Conservation (phyloP, 176 grass and related monocot genomes). For the Triticum aestivum region DNA sequence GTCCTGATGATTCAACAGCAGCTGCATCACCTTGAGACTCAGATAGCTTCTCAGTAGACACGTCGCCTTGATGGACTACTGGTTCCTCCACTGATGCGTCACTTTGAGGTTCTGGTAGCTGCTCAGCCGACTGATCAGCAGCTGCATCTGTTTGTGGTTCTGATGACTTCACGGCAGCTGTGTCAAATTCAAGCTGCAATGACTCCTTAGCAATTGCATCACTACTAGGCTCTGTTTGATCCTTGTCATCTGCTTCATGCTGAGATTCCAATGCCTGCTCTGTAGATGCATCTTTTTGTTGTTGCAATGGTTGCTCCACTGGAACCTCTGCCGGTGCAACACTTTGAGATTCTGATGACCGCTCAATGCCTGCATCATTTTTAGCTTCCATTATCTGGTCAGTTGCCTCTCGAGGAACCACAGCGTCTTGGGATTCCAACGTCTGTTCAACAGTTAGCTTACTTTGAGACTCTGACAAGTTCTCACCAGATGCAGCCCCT, state of each 20-base stretch:
- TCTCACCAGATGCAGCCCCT: constrained; percentile 9
- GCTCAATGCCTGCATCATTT: background rate
- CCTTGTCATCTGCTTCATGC: constrained; percentile 12
- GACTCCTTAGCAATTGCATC: constrained; percentile 22
- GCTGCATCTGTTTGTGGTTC: constrained; percentile 21
- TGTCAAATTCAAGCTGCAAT: constrained; percentile 17
- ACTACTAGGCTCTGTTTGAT: constrained; percentile 12
- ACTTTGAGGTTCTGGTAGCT: constrained; percentile 22
- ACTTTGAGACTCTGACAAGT: background rate
- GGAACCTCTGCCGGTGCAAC: constrained; percentile 6
- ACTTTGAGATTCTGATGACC: background rate
- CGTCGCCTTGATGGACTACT: constrained; percentile 11
- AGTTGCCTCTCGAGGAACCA: background rate
- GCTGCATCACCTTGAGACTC: constrained; percentile 20
- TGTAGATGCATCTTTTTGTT: background rate
- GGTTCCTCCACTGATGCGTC: constrained; percentile 15
- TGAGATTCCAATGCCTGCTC: constrained; percentile 32
- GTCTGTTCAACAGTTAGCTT: background rate
- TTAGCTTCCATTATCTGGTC: constrained; percentile 2
- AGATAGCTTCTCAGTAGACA: background rate
- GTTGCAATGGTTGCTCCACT: constrained; percentile 23
- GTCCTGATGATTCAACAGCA: background rate
- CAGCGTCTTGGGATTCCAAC: background rate
- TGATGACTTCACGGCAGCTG: background rate
- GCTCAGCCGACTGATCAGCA: constrained; percentile 14